A percentile compares a stretch with the other conserved stretches of the same genome.
These are phyloP conservation scores for Glycine soja DNA, from an alignment of 306 rosid species.

Conservation along the genomic window DNA sequence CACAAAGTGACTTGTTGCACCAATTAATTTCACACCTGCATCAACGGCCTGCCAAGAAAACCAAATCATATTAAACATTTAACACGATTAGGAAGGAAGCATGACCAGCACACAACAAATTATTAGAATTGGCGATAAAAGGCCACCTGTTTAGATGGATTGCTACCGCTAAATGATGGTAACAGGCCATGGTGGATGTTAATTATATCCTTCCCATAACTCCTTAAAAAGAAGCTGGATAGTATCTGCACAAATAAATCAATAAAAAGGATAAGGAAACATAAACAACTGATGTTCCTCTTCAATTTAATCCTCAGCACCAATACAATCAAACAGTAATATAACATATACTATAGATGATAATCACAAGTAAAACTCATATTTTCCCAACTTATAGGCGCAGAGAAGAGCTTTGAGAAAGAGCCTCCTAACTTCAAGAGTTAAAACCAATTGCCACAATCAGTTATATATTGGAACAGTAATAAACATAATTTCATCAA, in stretches of 20 bases:
- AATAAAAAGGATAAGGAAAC: not conserved
- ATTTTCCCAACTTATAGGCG: not conserved
- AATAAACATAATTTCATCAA: not conserved
- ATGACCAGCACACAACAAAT: constrained; percentile 2
- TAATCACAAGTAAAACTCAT: not conserved
- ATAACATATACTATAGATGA: not conserved
- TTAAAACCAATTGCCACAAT: constrained; percentile 19
- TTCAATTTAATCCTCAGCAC: constrained; percentile 1
- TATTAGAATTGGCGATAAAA: not conserved
- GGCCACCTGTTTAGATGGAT: constrained; percentile 74
- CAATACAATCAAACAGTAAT: not conserved
- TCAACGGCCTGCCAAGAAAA: constrained; percentile 77
- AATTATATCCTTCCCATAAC: constrained; percentile 78
- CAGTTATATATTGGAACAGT: not conserved
- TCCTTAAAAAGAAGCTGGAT: constrained; percentile 64
- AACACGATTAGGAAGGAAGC: constrained; percentile 46
- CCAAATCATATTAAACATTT: constrained; percentile 53
- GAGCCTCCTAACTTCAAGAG: not conserved
- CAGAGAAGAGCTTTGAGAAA: not conserved
- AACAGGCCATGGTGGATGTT: constrained; percentile 87
- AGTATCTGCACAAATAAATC: constrained; percentile 58
- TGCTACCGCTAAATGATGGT: constrained; percentile 81
- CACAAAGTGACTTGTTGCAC: constrained; percentile 84
- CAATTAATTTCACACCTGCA: constrained; percentile 84
- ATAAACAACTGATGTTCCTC: not conserved